Percentiles rank a stretch among this genome's conserved stretches.
phyloP scores from a whole-genome alignment of 2,329 filamentous ascomycete species.

The Lachnellula arida region DNA sequence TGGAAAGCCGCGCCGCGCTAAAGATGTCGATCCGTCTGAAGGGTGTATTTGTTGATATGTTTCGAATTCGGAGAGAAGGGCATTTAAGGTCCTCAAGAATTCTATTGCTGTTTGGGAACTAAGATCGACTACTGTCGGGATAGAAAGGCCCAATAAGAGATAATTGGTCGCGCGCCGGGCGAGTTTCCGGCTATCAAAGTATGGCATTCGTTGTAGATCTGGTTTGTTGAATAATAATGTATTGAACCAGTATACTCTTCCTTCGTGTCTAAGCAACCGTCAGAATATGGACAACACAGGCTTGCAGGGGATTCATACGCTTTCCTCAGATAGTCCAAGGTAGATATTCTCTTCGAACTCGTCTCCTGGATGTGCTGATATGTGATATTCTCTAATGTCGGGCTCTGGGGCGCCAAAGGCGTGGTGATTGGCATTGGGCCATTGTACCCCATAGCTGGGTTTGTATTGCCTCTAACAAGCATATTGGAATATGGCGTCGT shows the following conservation, averaged over 20 bases:
- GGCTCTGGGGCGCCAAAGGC: conserved; percentile 26
- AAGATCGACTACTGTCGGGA: conserved; percentile 85
- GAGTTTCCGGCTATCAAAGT: conserved; percentile 78
- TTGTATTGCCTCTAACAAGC: conserved; percentile 26
- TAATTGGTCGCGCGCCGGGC: conserved; percentile 90
- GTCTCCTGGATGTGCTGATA: conserved; percentile 73
- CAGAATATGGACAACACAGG: neutral
- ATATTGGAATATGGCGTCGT: conserved; percentile 29
- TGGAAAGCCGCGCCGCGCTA: conserved; percentile 74
- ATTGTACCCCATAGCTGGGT: conserved; percentile 20
- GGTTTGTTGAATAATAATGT: conserved; percentile 84
- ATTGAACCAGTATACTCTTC: conserved; percentile 97
- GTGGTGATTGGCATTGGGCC: conserved; percentile 14
- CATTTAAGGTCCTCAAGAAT: conserved; percentile 81
- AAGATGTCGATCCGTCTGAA: conserved; percentile 64
- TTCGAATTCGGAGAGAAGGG: conserved; percentile 86
- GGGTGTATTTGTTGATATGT: conserved; percentile 85
- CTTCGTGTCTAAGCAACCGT: conserved; percentile 67
- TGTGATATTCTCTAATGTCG: conserved; percentile 32
- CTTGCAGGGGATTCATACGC: conserved; percentile 54
- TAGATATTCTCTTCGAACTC: conserved; percentile 88
- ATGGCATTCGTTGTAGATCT: conserved; percentile 77
- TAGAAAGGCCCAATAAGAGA: conserved; percentile 83
- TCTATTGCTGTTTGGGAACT: conserved; percentile 70
- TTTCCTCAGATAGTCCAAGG: conserved; percentile 86